Base-by-base conservation (phyloP, 192 early-diverging fungal genomes). In the Phlyctochytrium planicorne region DNA sequence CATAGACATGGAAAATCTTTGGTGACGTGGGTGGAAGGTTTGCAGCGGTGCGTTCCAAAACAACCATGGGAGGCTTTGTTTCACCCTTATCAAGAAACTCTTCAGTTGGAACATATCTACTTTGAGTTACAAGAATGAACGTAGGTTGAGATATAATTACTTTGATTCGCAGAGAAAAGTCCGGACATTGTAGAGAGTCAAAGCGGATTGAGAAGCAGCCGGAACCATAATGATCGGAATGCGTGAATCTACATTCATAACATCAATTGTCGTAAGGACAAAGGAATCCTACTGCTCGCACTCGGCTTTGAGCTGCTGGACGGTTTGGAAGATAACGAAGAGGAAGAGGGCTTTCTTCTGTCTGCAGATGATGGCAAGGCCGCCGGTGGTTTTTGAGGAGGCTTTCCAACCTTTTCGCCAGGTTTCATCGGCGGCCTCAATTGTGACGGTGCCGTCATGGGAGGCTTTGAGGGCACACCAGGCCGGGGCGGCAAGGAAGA, bases 211-310 rank as follows among this genome's bases (percentile, higher is more conserved):
- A 2, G 89, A 78, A 30, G 87, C 90, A 0, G 92, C 86, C 1
- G 96, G 96, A n/a, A 98, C 90, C 31, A 98, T 87, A 69, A 98
- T 96, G 23, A 94, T 93, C 1, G 95, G 95, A 36, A 88, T 88
- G 30, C 59, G n/a, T n/a, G n/a, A n/a, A n/a, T n/a, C 50, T 3
- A 73, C 17, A 31, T 69, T 72, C 73, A 40, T 32, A 4, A 32
- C 24, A 16, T 6, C 12, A 23, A 24, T 34, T 34, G 4, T 31
- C 16, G 4, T 14, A 57, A 16, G 23, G 25, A 57, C 25, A n/a
- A 57, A 57, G 55, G 4, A 6, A 30, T 29, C 30, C 6, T 57
- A n/a, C 55, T 16, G 24, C 36, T 32, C 6, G 30, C 32, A 24
- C 20, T n/a, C n/a, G n/a, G n/a, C n/a, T n/a, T n/a, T n/a, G 40